Evolutionary conservation across 2,329 filamentous ascomycete species (phyloP), one percentile per base, ranked within the genome.

Genomic region (Aureobasidium melanogenum): DNA sequence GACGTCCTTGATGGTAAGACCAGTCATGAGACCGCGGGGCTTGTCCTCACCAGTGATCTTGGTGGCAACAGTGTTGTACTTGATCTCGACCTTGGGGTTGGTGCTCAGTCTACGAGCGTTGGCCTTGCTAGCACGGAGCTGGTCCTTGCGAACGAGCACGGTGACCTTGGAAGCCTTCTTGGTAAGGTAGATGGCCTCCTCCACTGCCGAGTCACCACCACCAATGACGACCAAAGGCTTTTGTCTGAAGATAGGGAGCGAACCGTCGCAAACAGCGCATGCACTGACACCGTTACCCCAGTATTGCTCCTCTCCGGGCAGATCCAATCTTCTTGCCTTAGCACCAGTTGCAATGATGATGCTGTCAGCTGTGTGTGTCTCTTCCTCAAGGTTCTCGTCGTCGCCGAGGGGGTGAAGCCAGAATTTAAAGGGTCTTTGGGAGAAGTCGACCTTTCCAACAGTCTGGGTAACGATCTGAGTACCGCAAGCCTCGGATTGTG

Each of bases 271-370:
- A 52, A 99, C 94, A 36, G 94, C 94, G 77, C 94, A 99, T 54
- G 94, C 94, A 57, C 88, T 94, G 72, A 99, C 91, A 67, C 94
- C 94, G 74, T 89, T 94, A 74, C 96, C 92, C 95, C 95, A 99
- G 84, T 91, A 99, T 74, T 87, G 89, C 60, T 96, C 89, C 80
- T 99, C 94, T 60, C 94, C 95, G 14, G 86, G 80, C 50, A 99
- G 84, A 73, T 88, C 80, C 60, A 99, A 79, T 65, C 95, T 84
- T 67, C 89, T 83, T 38, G 94, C 94, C 65, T 93, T 96, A 52
- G 95, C 94, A 67, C 94, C 94, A 0, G 94, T 99, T 43, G 94
- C 95, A 67, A 99, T 86, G 76, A 99, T 96, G 69, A 99, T 79
- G 50, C 91, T 82, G 74, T 97, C 93, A 62, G 94, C 91, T 4